phyloP scores from a whole-genome alignment of 1,139 yeast genomes.

The Arxiozyma slooffiae region DNA sequence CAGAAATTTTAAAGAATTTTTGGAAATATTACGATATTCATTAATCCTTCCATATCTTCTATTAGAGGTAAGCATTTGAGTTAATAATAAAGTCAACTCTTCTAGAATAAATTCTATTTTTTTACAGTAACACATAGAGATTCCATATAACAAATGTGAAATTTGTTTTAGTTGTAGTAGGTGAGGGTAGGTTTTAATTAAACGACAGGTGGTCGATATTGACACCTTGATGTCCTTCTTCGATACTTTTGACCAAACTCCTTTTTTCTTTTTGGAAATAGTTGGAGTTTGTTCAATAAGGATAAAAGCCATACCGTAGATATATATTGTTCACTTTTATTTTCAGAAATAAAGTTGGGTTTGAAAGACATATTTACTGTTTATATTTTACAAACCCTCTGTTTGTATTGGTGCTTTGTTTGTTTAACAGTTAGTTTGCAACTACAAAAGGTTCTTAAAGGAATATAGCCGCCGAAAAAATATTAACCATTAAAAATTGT shows the following conservation, averaged over 20 bases:
- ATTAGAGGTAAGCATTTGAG: constrained; percentile 17
- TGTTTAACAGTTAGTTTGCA: background rate
- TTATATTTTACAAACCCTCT: too few species aligned
- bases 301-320: background rate
- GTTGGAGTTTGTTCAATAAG: background rate
- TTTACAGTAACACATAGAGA: constrained; percentile 25
- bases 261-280: background rate
- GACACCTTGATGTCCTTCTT: constrained; percentile 27
- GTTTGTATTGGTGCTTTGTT: background rate
- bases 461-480: background rate
- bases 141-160: constrained; percentile 27
- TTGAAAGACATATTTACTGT: background rate
- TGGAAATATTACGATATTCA: background rate
- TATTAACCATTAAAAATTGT: too few species aligned
- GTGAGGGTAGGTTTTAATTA: constrained; percentile 14
- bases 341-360: background rate
- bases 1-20: background rate
- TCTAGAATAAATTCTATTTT: constrained; percentile 27
- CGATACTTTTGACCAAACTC: background rate
- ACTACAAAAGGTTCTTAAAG: too few species aligned
- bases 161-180: constrained; percentile 23
- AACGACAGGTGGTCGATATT: constrained; percentile 26
- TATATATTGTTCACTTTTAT: background rate
- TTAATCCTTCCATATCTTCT: background rate
- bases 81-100: constrained; percentile 18